Base-by-base conservation (phyloP, 257 asterid species). In the Primulina huaijiensis region DNA sequence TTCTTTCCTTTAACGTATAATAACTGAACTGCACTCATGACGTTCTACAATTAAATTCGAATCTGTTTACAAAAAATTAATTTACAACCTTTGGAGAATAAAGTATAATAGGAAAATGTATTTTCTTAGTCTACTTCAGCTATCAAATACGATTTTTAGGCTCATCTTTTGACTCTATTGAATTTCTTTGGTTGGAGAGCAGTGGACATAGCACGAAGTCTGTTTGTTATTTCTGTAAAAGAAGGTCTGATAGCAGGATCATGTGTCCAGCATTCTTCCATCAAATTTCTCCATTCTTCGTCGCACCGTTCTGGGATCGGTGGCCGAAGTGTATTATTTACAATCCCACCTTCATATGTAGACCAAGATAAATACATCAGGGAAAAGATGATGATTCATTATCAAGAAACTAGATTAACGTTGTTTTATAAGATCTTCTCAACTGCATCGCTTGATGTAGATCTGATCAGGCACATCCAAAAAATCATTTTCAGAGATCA, bases 221-320 rank as follows among this genome's bases (percentile, higher is more conserved):
- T 77, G 70, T 85, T 85, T n/a, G 97, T 85, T 76, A 93, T 85
- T 76, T 93, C 92, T 23, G 96, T 84, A 73, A 93, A 93, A 3
- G 96, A 82, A 6, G 99, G 97, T 78, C 99, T 81, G 5, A 77
- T 76, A 31, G 74, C 74, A 16, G 99, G 96, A 72, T 90, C 92
- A 37, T 80, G 88, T 19, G 92, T 85, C 99, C 99, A 93, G 80
- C 99, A 93, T 66, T 91, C 94, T 73, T 89, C 97, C 96, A 90
- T 90, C 82, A 93, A 68, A 55, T 76, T 80, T 76, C 81, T 82
- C 99, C 99, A 93, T 60, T 81, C 92, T 0, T 86, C 71, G 80
- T 90, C 95, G 67, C 97, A 93, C 5, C 86, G 79, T 71, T 89
- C 92, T 0, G 99, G 96, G 50, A 93, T 77, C 12, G 87, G 80